phyloP scores from a whole-genome alignment of 192 early-diverging fungal genomes.

The Oehlia diaphana region DNA sequence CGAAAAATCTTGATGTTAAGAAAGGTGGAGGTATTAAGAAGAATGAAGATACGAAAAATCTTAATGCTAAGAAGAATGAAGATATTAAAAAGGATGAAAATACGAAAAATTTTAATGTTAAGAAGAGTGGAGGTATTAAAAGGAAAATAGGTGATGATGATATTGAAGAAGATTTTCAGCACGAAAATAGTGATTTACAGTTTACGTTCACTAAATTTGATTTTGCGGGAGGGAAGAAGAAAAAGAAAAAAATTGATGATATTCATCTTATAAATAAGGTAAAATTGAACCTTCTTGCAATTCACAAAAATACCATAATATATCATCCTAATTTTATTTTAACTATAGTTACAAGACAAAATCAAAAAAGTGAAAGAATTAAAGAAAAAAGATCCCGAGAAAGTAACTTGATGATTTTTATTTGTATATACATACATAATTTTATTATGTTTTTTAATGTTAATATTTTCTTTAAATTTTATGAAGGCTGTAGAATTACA shows the following conservation, averaged over 20 bases:
- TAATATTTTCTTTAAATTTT: slow-evolving; percentile 10
- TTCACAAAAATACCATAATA: background rate
- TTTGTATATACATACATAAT: background rate
- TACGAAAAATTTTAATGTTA: too few species aligned
- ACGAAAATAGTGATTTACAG: slow-evolving; percentile 59
- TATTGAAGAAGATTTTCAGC: slow-evolving; percentile 53
- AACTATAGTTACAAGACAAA: slow-evolving; percentile 59
- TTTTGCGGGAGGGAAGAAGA: slow-evolving; percentile 62
- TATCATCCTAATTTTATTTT: background rate
- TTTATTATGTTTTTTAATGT: background rate
- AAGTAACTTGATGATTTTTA: slow-evolving; percentile 42
- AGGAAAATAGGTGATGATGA: slow-evolving; percentile 44
- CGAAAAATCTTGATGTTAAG: slow-evolving; percentile 31
- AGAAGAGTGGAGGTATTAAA: slow-evolving; percentile 48
- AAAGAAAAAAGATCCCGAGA: slow-evolving; percentile 59
- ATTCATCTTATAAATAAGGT: slow-evolving; percentile 64
- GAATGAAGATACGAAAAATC: slow-evolving; percentile 16
- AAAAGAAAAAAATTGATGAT: slow-evolving; percentile 64
- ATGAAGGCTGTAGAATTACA: slow-evolving; percentile 58
- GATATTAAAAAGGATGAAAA: slow-evolving; percentile 17
- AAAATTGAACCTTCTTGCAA: slow-evolving; percentile 5
- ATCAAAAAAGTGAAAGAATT: slow-evolving; percentile 76
- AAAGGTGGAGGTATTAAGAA: slow-evolving; percentile 49
- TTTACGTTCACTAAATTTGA: slow-evolving; percentile 76
- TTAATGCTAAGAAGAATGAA: too few species aligned